Conservation (phyloP, 192 early-diverging fungal genomes). For the Entrophospora sp. region DNA sequence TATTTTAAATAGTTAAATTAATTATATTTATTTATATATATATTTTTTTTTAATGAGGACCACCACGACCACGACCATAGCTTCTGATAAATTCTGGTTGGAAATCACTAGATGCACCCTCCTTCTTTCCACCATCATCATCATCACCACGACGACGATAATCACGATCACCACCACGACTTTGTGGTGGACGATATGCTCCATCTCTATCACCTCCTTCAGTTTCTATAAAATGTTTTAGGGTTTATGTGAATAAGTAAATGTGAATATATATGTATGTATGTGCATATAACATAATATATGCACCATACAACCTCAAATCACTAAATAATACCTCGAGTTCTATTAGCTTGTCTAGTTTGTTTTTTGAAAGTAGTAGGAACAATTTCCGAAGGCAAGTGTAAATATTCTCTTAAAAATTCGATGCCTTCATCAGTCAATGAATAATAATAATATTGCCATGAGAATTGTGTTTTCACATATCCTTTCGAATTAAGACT, state of each 20-base stretch:
- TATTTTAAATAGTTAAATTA: too few relatives aligned
- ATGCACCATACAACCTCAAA: not conserved
- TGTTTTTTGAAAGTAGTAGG: conserved; percentile 97
- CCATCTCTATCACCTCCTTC: conserved; percentile 58
- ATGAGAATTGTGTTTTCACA: conserved; percentile 97
- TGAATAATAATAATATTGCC: conserved; percentile 99
- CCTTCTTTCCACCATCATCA: conserved; percentile 63
- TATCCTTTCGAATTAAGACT: conserved; percentile 86
- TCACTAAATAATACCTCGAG: conserved; percentile 62
- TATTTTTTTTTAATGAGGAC: not conserved
- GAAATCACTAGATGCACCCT: conserved; percentile 87
- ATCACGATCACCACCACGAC: conserved; percentile 69
- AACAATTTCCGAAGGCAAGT: conserved; percentile 95
- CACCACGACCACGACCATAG: conserved; percentile 21
- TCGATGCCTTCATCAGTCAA: conserved; percentile 97
- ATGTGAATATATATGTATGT: not conserved
- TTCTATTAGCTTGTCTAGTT: conserved; percentile 65
- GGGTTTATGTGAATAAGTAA: not conserved
- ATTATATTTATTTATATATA: too few relatives aligned
- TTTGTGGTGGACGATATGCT: conserved; percentile 35
- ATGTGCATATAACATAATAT: too few relatives aligned
- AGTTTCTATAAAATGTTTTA: conserved; percentile 11
- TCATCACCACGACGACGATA: conserved; percentile 78
- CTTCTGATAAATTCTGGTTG: conserved; percentile 96
- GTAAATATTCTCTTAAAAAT: conserved; percentile 94